Conservation (phyloP, 2,329 filamentous ascomycete species). For the Claviceps citrina region DNA sequence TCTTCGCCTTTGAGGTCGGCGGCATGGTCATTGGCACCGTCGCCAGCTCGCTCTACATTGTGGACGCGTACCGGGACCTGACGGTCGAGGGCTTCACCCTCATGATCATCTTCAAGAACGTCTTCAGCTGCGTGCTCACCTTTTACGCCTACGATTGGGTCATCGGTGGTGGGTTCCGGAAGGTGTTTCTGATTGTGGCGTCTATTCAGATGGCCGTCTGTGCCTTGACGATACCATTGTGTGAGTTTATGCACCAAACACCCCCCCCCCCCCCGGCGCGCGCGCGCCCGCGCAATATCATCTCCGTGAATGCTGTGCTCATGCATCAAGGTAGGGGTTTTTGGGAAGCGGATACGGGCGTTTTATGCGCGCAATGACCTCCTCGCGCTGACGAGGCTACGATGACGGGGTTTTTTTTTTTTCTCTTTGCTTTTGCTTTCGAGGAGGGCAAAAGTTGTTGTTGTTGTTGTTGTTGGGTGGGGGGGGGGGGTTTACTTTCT, state of each 20-base stretch:
- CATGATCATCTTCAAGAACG: constrained; percentile 84
- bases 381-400: constrained; percentile 25
- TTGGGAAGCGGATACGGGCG: constrained; percentile 60
- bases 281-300: too few species aligned
- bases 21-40: constrained; percentile 90
- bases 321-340: constrained; percentile 42
- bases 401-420: constrained; percentile 7
- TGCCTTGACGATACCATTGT: constrained; percentile 56
- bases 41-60: constrained; percentile 71
- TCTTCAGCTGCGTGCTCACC: constrained; percentile 77
- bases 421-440: background rate
- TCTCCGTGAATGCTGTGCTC: background rate
- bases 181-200: constrained; percentile 52
- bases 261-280: too few species aligned
- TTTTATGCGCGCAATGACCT: constrained; percentile 66
- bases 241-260: too few species aligned
- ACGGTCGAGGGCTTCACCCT: constrained; percentile 81
- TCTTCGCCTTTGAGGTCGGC: constrained; percentile 70
- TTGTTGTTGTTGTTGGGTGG: too few species aligned
- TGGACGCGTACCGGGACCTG: constrained; percentile 80
- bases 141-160: constrained; percentile 80
- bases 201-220: constrained; percentile 69
- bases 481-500: too few species aligned
- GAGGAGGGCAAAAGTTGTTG: too few species aligned
- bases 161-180: constrained; percentile 42